phyloP scores from a whole-genome alignment of 179 eudicot genomes.

The Silene noctiflora region DNA sequence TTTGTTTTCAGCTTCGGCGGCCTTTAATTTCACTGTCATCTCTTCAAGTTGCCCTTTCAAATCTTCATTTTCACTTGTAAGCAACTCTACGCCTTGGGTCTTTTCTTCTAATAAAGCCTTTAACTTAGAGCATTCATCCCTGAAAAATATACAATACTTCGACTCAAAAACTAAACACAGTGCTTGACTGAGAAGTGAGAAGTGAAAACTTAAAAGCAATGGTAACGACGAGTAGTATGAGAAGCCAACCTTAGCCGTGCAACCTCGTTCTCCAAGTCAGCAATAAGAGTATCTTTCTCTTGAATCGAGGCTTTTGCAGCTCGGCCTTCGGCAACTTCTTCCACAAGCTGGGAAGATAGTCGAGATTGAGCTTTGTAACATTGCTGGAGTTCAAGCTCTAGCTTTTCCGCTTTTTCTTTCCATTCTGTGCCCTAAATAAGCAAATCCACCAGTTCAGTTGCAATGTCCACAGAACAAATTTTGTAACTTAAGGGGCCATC shows the following conservation, averaged over 20 bases:
- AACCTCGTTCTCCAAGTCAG: slow-evolving; percentile 56
- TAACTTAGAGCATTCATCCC: slow-evolving; percentile 66
- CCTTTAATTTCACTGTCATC: slow-evolving; percentile 48
- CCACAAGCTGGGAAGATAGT: slow-evolving; percentile 88
- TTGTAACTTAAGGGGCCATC: background rate
- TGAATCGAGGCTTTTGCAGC: slow-evolving; percentile 59
- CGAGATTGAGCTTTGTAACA: slow-evolving; percentile 96
- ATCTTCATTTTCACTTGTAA: slow-evolving; percentile 65
- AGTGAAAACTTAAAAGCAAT: background rate
- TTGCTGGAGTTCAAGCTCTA: slow-evolving; percentile 93
- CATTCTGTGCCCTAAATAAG: slow-evolving; percentile 79
- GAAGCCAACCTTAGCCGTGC: slow-evolving; percentile 54
- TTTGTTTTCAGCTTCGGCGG: slow-evolving; percentile 82
- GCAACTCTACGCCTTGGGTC: slow-evolving; percentile 62
- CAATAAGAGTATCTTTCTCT: slow-evolving; percentile 66
- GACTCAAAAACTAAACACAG: slow-evolving; percentile 1
- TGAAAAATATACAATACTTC: slow-evolving; percentile 23
- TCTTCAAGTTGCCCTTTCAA: slow-evolving; percentile 65
- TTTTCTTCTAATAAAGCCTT: slow-evolving; percentile 61
- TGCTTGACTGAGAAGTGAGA: background rate
- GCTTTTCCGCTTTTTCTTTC: slow-evolving; percentile 90
- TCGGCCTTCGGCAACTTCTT: slow-evolving; percentile 89
- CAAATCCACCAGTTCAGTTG: slow-evolving; percentile 21
- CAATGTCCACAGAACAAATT: background rate
- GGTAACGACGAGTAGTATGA: background rate